Evolutionary conservation across 345 rosid genomes (phyloP), one percentile per base, ranked within the genome.

Genomic region (Rhizophora mangle): DNA sequence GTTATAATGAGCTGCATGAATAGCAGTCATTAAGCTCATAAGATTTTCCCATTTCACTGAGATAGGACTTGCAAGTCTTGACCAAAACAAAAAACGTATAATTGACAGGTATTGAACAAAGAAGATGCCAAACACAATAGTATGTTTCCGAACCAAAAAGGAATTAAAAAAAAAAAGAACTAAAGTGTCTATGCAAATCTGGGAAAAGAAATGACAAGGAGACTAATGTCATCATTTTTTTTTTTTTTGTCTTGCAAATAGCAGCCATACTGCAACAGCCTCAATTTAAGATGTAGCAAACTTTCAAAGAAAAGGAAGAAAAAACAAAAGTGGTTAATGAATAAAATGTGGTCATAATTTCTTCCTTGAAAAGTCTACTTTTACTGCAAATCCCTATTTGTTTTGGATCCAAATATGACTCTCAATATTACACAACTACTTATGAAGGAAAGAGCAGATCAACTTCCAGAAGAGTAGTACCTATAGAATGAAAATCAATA

Each of bases 401-500:
- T 51, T 22, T 29, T 37, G 29, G 49, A 57, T 24, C 31, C 24
- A 21, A 68, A 16, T 54, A 68, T 22, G 22, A 57, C 13, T 30
- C 47, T 29, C 24, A 60, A 56, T 24, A 34, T 13, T 19, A 63
- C 24, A 67, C 3, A 66, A 62, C 0, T 6, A 10, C 16, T 36
- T 24, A n/a, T 27, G 10, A 21, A 22, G 49, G 46, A 62, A 52
- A 55, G 15, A 61, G 21, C 13, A 47, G 57, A 30, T n/a, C 30
- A 32, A 39, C 22, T 30, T 20, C 62, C 15, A 60, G 65, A 61
- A 65, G 10, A 19, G 20, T 15, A 54, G 37, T 89, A 95, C 99
- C 98, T 84, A 92, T 85, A 34, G 94, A 67, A 60, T 22, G 92
- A 75, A 77, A 95, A 72, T 95, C 99, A 72, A 92, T 82, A 58